A percentile compares a stretch with the other conserved stretches of the same genome.
phyloP scores from a whole-genome alignment of 352 stramenopile species.

The Phytopythium mirpurense region DNA sequence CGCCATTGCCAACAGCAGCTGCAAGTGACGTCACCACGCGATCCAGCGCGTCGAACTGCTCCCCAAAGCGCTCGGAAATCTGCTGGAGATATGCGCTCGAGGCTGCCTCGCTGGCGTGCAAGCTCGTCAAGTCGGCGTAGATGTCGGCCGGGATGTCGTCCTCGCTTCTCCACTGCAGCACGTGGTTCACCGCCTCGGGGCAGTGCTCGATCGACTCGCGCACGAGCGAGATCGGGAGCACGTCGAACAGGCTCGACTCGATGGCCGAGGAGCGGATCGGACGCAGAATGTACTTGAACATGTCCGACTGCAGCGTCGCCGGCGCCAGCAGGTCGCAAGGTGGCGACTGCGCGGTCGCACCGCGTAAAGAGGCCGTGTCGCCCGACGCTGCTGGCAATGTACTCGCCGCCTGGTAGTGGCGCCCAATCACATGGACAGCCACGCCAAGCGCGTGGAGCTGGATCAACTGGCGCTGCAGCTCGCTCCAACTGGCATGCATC shows the following conservation, averaged over 20 bases:
- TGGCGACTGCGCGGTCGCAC: neutral
- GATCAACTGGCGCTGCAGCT: slow-evolving; percentile 42
- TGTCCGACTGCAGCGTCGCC: slow-evolving; percentile 46
- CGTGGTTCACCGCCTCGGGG: slow-evolving; percentile 71
- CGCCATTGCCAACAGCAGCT: slow-evolving; percentile 5
- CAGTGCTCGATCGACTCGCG: slow-evolving; percentile 75
- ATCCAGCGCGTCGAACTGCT: slow-evolving; percentile 20
- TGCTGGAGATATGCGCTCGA: slow-evolving; percentile 27
- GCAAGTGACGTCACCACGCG: slow-evolving; percentile 16
- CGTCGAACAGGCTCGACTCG: slow-evolving; percentile 70
- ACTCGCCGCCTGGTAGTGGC: slow-evolving; percentile 39
- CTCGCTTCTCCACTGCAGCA: slow-evolving; percentile 71
- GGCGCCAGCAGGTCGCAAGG: slow-evolving; percentile 27
- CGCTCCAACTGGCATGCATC: slow-evolving; percentile 42
- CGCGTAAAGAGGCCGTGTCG: neutral
- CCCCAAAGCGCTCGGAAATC: slow-evolving; percentile 20
- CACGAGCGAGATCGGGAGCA: slow-evolving; percentile 67
- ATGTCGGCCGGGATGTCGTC: slow-evolving; percentile 49
- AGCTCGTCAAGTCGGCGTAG: slow-evolving; percentile 20
- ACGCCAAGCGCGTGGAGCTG: slow-evolving; percentile 54
- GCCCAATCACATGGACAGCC: slow-evolving; percentile 48
- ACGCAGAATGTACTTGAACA: slow-evolving; percentile 78
- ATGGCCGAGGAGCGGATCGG: slow-evolving; percentile 76
- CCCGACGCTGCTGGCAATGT: slow-evolving; percentile 4
- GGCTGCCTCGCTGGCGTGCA: slow-evolving; percentile 8